Percentiles rank a stretch among this genome's conserved stretches.
Evolutionary conservation across 192 early-diverging fungal genomes (phyloP).

Genomic region (Mortierella antarctica): DNA sequence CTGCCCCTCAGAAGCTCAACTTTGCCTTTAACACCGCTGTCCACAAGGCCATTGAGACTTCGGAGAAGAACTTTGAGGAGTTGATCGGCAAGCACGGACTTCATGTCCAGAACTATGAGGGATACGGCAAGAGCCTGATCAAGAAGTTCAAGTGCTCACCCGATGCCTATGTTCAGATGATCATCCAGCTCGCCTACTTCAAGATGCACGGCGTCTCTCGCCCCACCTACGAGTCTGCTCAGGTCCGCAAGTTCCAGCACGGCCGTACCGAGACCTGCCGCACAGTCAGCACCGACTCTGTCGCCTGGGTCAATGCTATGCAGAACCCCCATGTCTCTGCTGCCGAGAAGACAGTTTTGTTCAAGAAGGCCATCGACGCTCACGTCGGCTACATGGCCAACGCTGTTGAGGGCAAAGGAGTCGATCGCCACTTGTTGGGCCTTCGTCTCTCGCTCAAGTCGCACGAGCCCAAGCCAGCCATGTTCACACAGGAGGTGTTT

Average conservation of each 20-base stretch:
- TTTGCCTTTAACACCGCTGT: slow-evolving; percentile 76
- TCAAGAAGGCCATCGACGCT: slow-evolving; percentile 77
- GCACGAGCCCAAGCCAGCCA: slow-evolving; percentile 80
- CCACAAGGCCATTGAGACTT: slow-evolving; percentile 70
- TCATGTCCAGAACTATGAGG: slow-evolving; percentile 82
- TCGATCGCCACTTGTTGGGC: slow-evolving; percentile 93
- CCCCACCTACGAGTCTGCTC: slow-evolving; percentile 94
- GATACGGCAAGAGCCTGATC: slow-evolving; percentile 95
- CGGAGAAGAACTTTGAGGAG: slow-evolving; percentile 83
- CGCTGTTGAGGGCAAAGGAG: slow-evolving; percentile 84
- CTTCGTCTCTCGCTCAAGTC: slow-evolving; percentile 81
- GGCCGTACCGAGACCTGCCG: slow-evolving; percentile 97
- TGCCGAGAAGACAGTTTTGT: slow-evolving; percentile 73
- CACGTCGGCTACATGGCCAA: slow-evolving; percentile 86
- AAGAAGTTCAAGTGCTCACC: slow-evolving; percentile 85
- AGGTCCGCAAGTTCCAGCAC: slow-evolving; percentile 91
- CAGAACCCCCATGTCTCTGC: slow-evolving; percentile 62
- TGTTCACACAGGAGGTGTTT: slow-evolving; percentile 91
- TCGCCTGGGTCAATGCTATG: slow-evolving; percentile 90
- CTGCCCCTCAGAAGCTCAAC: slow-evolving; percentile 73
- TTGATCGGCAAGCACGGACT: slow-evolving; percentile 86
- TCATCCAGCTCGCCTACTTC: slow-evolving; percentile 96
- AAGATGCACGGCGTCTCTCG: slow-evolving; percentile 82
- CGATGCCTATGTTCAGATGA: slow-evolving; percentile 89
- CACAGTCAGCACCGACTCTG: slow-evolving; percentile 78